Evolutionary conservation across 2,329 filamentous ascomycete species (phyloP).

Genomic region (Sporothrix mexicana): DNA sequence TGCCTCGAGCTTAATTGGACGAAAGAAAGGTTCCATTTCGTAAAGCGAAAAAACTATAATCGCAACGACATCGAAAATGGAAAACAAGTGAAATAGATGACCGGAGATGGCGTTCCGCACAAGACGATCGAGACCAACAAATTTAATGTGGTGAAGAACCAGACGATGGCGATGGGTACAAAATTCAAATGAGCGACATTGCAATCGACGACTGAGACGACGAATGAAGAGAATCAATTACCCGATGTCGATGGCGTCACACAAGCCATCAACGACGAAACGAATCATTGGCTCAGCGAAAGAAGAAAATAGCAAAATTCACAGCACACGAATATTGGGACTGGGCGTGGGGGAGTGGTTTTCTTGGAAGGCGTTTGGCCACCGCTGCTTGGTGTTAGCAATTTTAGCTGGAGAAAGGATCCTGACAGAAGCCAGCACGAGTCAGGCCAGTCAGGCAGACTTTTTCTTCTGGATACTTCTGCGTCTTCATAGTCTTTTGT

Average conservation of each 20-base stretch:
- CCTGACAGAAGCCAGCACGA: not conserved
- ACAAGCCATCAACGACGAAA: slow-evolving; percentile 20
- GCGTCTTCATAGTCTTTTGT: not conserved
- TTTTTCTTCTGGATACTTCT: not conserved
- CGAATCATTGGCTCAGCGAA: not conserved
- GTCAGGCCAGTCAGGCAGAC: not conserved
- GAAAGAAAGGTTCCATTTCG: not conserved
- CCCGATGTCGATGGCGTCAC: slow-evolving; percentile 19
- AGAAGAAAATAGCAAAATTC: not conserved
- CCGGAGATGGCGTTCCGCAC: slow-evolving; percentile 12
- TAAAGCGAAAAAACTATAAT: slow-evolving; percentile 31
- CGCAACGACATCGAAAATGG: not conserved
- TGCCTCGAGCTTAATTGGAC: slow-evolving; percentile 29
- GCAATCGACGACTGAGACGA: not conserved
- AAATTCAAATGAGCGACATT: not conserved
- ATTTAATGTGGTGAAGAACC: not conserved
- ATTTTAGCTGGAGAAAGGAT: slow-evolving; percentile 8
- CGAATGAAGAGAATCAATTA: not conserved
- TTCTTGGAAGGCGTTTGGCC: not conserved
- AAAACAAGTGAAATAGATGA: not conserved
- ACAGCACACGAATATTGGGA: slow-evolving; percentile 1
- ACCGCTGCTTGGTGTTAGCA: not conserved
- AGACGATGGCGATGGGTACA: not conserved
- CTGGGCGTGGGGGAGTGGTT: not conserved
- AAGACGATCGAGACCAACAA: not conserved